Evolutionary conservation across 148 eudicot genomes (phyloP), one percentile per base, ranked within the genome.

Genomic region (Selenicereus undatus): DNA sequence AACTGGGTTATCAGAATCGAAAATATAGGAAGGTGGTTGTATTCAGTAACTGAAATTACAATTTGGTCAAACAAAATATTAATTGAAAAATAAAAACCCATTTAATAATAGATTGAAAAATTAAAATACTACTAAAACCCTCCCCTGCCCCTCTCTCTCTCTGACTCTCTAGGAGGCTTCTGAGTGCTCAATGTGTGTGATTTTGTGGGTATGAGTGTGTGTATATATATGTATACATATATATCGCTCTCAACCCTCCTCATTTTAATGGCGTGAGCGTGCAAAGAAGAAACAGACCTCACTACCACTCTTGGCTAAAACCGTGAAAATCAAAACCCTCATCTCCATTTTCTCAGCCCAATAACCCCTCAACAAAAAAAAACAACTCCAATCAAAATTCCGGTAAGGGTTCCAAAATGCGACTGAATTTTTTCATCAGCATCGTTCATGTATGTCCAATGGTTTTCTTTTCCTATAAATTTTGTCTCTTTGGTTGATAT

Each of bases 221-320:
- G 43, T 39, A 39, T 39, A 7, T 39, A 39, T 39, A 78, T 86
- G 56, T 54, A 60, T 45, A 39, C 43, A 78, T 86, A 65, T 54
- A 60, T 45, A 82, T 75, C 35, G 78, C 84, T 71, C 81, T 56
- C 76, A 52, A 66, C 26, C 26, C 79, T 51, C 83, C 76, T 85
- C 91, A 90, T 87, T 85, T 81, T 86, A 87, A 90, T 90, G 90
- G 90, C 87, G 88, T 90, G 92, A 87, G 85, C 85, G 77, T 82
- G 82, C 83, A 71, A 85, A 80, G 85, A 76, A 84, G 83, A 76
- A 77, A 76, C 87, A 81, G 72, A 80, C 88, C 83, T 12, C 85
- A 75, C 76, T 83, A 78, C 78, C 36, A 81, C 81, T 81, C 85
- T 70, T 77, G 64, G 74, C 82, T 80, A 78, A 84, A 86, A 72